Evolutionary conservation across 305 asterid genomes (phyloP).

Genomic region (Solanum hybrid): DNA sequence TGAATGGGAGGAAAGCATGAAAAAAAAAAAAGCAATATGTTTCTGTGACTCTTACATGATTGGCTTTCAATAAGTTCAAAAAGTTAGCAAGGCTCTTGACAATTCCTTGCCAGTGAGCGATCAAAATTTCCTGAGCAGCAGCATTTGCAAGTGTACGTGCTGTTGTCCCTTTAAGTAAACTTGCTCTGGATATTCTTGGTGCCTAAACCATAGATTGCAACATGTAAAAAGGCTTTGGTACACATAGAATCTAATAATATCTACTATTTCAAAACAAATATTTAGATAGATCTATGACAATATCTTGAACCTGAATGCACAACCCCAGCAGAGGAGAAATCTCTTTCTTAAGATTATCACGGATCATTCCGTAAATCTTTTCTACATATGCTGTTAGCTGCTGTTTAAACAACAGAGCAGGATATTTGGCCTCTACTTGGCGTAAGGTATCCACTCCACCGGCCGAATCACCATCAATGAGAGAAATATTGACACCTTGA

Average conservation of each 20-base stretch:
- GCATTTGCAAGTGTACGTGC: constrained; percentile 77
- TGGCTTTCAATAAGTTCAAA: constrained; percentile 58
- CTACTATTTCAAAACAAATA: constrained; percentile 6
- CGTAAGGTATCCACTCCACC: constrained; percentile 32
- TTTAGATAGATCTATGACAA: not conserved
- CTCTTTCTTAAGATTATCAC: constrained; percentile 94
- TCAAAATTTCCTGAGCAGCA: constrained; percentile 84
- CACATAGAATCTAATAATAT: not conserved
- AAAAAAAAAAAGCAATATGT: not conserved
- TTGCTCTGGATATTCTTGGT: constrained; percentile 89
- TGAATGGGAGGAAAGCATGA: not conserved
- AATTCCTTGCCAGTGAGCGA: constrained; percentile 98
- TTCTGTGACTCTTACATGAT: constrained; percentile 47
- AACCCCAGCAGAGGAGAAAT: constrained; percentile 80
- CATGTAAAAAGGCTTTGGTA: constrained; percentile 1
- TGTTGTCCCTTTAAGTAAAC: constrained; percentile 56
- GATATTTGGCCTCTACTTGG: constrained; percentile 75
- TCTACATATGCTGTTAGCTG: constrained; percentile 97
- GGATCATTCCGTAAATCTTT: constrained; percentile 89
- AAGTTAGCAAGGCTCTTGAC: constrained; percentile 66
- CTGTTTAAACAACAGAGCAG: constrained; percentile 78
- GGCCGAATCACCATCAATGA: constrained; percentile 44
- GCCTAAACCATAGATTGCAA: constrained; percentile 42
- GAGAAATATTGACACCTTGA: constrained; percentile 74
- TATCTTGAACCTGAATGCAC: constrained; percentile 71